phyloP scores from a whole-genome alignment of 139 green algal genomes.

The Asterochloris sp. region DNA sequence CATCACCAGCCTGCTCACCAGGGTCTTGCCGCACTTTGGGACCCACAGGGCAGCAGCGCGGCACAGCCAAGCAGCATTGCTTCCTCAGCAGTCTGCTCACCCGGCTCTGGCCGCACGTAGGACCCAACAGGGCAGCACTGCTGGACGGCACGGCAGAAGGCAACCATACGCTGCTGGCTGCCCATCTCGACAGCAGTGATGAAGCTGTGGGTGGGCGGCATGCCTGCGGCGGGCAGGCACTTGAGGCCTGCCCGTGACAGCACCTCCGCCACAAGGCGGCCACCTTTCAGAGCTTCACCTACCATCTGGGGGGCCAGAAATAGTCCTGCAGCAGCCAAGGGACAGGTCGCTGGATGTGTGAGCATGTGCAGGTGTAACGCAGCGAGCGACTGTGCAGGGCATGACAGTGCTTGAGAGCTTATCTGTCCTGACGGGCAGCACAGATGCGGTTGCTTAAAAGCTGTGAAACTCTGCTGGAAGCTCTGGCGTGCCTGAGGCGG shows the following conservation, averaged over 20 bases:
- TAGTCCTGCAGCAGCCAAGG: constrained; percentile 47
- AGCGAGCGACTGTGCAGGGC: too few species aligned
- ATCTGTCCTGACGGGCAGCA: too few species aligned
- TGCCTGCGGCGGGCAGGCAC: constrained; percentile 1
- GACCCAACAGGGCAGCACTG: constrained; percentile 75
- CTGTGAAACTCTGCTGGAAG: too few species aligned
- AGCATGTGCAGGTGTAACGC: too few species aligned
- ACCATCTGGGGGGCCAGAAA: constrained; percentile 85
- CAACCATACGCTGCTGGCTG: constrained; percentile 59
- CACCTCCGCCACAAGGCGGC: constrained; percentile 74
- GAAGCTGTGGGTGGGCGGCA: constrained; percentile 55
- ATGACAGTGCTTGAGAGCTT: too few species aligned
- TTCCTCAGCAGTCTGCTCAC: constrained; percentile 25
- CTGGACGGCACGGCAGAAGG: constrained; percentile 88
- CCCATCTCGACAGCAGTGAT: constrained; percentile 87
- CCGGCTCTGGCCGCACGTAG: constrained; percentile 81
- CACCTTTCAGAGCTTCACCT: constrained; percentile 91
- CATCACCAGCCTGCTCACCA: background rate
- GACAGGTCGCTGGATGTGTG: background rate
- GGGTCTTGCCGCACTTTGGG: background rate
- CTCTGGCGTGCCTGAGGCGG: too few species aligned
- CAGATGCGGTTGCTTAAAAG: too few species aligned
- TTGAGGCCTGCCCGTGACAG: constrained; percentile 28
- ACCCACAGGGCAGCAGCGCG: background rate
- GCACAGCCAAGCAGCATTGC: too few species aligned